Base-by-base conservation (phyloP, 257 asterid species). In the Pogostemon cablin region DNA sequence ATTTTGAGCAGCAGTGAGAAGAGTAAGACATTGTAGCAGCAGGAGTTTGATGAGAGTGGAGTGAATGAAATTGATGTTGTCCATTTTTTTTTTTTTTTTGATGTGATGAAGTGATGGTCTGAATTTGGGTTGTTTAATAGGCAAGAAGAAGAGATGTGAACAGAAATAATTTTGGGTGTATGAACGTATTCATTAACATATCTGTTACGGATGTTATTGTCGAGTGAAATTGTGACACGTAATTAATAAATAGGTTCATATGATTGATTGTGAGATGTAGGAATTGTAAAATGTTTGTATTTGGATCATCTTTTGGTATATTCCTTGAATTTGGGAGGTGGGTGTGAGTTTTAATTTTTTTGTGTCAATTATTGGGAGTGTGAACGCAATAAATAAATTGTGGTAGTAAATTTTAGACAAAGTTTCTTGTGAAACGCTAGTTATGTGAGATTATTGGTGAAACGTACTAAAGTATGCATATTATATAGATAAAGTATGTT, bases 21-120 rank as follows among this genome's bases (percentile, higher is more conserved):
- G 72, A 0, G 67, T 50, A 5, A 87, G 68, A 47, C 78, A 81
- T n/a, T 87, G 90, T 17, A 87, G 39, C 37, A 91, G 17, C 43
- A 87, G 20, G 12, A 85, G 47, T 8, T 57, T 83, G 25, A 75
- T 58, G 63, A 79, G 72, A 5, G 68, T 44, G 35, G 72, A 69
- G 75, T 20, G 8, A n/a, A 20, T 48, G n/a, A 50, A 58, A 12
- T 68, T 80, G 32, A 25, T 25, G 71, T 53, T 72, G 60, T 71
- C 77, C 81, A 77, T 81, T 72, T 65, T 49, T n/a, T 6, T 0
- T 5, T 15, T 4, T n/a, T 73, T 32, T 1, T 66, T 1, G 55
- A 17, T 67, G 39, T 70, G 55, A 55, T 42, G 12, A 62, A 44
- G 3, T 1, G 25, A 15, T 55, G 10, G 37, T 50, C 3, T 8